phyloP scores from a whole-genome alignment of 495 filamentous ascomycete genomes.

The Oleoguttula mirabilis region DNA sequence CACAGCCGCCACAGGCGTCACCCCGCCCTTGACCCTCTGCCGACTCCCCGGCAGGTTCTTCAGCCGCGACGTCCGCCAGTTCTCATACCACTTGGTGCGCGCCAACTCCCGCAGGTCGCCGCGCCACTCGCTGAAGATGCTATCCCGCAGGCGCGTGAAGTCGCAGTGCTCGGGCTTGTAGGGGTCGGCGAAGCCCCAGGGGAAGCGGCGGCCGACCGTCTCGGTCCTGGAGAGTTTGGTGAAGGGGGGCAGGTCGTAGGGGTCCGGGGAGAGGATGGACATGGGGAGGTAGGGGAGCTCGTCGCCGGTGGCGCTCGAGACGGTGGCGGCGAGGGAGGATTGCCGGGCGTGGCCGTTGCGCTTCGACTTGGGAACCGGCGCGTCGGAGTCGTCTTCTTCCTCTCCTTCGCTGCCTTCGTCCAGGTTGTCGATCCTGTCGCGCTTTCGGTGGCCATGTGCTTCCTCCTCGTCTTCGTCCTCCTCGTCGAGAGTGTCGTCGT shows the following conservation, averaged over 20 bases:
- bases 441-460: constrained; percentile 33
- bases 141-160: constrained; percentile 79
- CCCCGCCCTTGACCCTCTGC: constrained; percentile 9
- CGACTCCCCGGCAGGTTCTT: constrained; percentile 21
- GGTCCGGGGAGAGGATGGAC: constrained; percentile 87
- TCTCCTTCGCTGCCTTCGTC: neutral
- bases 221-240: constrained; percentile 24
- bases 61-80: constrained; percentile 74
- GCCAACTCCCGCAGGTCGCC: constrained; percentile 83
- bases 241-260: constrained; percentile 48
- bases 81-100: constrained; percentile 88
- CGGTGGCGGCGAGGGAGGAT: constrained; percentile 11
- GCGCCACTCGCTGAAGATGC: constrained; percentile 88
- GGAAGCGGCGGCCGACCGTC: constrained; percentile 68
- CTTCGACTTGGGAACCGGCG: constrained; percentile 12
- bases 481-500: constrained; percentile 39
- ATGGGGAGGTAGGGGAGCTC: constrained; percentile 53
- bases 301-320: constrained; percentile 15
- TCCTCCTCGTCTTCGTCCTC: constrained; percentile 22
- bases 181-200: constrained; percentile 94
- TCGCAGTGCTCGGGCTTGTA: constrained; percentile 87
- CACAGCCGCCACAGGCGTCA: constrained; percentile 15
- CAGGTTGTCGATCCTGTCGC: constrained; percentile 28
- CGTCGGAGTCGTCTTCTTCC: constrained; percentile 14
- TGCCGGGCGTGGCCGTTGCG: constrained; percentile 10